Conservation (phyloP, 805 yeast genomes). For the Nakazawaea pomicola region DNA sequence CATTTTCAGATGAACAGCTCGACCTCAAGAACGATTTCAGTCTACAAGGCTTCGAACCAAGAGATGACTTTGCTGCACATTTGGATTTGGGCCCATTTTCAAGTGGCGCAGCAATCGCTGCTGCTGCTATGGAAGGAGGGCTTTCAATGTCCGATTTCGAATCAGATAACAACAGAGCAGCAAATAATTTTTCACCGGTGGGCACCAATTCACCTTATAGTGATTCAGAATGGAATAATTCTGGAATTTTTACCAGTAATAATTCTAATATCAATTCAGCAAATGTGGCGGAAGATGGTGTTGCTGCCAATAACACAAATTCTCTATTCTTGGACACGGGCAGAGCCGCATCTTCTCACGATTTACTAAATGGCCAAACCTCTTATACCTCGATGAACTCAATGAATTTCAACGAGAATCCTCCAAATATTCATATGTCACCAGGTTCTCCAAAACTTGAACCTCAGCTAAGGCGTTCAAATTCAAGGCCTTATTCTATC, state of each 20-base stretch:
- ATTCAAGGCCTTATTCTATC: constrained; percentile 10
- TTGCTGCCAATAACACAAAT: background rate
- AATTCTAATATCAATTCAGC: background rate
- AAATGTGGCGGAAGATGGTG: background rate
- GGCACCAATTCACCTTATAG: constrained; percentile 12
- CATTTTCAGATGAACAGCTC: background rate
- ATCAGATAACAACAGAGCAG: constrained; percentile 7
- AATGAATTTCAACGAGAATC: constrained; percentile 9
- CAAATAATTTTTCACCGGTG: constrained; percentile 6
- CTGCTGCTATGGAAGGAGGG: constrained; percentile 26
- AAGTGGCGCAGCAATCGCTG: constrained; percentile 26
- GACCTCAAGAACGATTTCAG: constrained; percentile 4
- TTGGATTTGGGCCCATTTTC: constrained; percentile 24
- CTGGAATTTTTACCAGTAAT: background rate
- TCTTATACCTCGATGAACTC: constrained; percentile 4
- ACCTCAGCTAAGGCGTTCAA: constrained; percentile 6
- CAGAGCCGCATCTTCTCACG: constrained; percentile 8
- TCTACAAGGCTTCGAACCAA: constrained; percentile 6
- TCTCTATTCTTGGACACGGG: constrained; percentile 12
- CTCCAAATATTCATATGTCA: constrained; percentile 4
- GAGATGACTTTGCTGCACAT: constrained; percentile 8
- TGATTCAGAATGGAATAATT: constrained; percentile 11
- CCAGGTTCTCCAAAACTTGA: constrained; percentile 10
- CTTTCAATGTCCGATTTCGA: constrained; percentile 26
- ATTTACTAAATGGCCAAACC: constrained; percentile 4